Evolutionary conservation across 768 basidiomycete species (phyloP).

Genomic region (Tylopilus plumbeoviolaceoides): DNA sequence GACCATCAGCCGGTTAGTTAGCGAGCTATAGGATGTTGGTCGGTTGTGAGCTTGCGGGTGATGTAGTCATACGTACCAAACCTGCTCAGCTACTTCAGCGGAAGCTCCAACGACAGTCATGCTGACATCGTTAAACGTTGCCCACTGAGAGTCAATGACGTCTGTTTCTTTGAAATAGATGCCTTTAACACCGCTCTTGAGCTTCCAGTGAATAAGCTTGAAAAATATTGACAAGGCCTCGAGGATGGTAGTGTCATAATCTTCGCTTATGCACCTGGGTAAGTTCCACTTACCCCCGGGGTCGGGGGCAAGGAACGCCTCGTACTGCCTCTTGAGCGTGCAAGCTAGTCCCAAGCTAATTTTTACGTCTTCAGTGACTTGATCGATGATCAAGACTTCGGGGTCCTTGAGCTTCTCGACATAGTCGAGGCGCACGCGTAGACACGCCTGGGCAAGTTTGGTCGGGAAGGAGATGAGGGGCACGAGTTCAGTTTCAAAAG

Average conservation of each 20-base stretch:
- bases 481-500: slow-evolving; percentile 84
- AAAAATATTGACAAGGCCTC: slow-evolving; percentile 89
- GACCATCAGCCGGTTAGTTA: slow-evolving; percentile 90
- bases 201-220: slow-evolving; percentile 90
- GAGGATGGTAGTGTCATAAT: slow-evolving; percentile 86
- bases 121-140: slow-evolving; percentile 90
- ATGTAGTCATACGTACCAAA: slow-evolving; percentile 60
- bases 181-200: slow-evolving; percentile 87
- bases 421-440: slow-evolving; percentile 86
- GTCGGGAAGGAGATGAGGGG: slow-evolving; percentile 96
- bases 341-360: slow-evolving; percentile 89
- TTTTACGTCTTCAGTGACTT: slow-evolving; percentile 90
- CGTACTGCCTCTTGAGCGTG: slow-evolving; percentile 92
- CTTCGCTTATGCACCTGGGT: slow-evolving; percentile 82
- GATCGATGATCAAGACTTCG: slow-evolving; percentile 86
- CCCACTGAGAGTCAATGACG: slow-evolving; percentile 95
- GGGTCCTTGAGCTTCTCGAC: slow-evolving; percentile 86
- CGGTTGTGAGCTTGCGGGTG: not conserved
- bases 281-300: slow-evolving; percentile 84
- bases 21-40: slow-evolving; percentile 48
- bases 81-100: slow-evolving; percentile 87
- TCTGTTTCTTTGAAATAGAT: slow-evolving; percentile 98
- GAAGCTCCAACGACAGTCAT: slow-evolving; percentile 86
- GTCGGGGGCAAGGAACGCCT: slow-evolving; percentile 86
- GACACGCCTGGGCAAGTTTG: slow-evolving; percentile 85